Percentiles rank a stretch among this genome's conserved stretches.
phyloP scores from a whole-genome alignment of 176 grass and related monocot species.

The Phoenix dactylifera region DNA sequence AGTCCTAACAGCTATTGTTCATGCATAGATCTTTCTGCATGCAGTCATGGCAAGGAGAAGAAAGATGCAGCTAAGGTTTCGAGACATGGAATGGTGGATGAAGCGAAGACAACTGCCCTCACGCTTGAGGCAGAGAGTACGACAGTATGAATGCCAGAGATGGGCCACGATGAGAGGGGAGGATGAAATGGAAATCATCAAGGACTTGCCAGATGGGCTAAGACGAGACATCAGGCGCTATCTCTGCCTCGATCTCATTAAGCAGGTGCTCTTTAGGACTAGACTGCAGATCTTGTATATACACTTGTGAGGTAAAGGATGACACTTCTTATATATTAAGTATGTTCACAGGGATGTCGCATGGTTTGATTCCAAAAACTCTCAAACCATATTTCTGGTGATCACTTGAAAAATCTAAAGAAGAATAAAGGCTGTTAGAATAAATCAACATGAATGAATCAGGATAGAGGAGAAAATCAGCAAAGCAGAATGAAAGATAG shows the following conservation, averaged over 20 bases:
- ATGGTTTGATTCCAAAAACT: too few species aligned
- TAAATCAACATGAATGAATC: too few species aligned
- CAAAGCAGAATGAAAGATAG: too few species aligned
- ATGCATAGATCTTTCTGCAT: constrained; percentile 74
- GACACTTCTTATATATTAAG: too few species aligned
- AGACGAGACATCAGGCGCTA: constrained; percentile 78
- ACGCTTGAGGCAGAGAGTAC: constrained; percentile 62
- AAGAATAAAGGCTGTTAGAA: too few species aligned
- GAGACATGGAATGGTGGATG: constrained; percentile 99
- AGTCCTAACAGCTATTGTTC: background rate
- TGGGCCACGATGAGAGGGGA: constrained; percentile 84
- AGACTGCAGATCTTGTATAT: background rate
- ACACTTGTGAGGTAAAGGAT: too few species aligned
- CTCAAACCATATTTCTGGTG: too few species aligned
- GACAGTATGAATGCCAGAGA: constrained; percentile 63
- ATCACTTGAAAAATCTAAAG: too few species aligned
- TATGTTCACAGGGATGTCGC: too few species aligned
- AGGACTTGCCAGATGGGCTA: constrained; percentile 80
- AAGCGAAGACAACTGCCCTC: constrained; percentile 73
- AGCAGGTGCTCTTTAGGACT: constrained; percentile 33
- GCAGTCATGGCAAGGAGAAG: constrained; percentile 82
- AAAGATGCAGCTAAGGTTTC: constrained; percentile 79
- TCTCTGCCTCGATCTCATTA: constrained; percentile 80
- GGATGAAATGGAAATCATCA: constrained; percentile 93
- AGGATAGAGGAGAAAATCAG: too few species aligned